Evolutionary conservation across 495 filamentous ascomycete genomes (phyloP), one percentile per base, ranked within the genome.

Genomic region (Pyrenula massariospora): DNA sequence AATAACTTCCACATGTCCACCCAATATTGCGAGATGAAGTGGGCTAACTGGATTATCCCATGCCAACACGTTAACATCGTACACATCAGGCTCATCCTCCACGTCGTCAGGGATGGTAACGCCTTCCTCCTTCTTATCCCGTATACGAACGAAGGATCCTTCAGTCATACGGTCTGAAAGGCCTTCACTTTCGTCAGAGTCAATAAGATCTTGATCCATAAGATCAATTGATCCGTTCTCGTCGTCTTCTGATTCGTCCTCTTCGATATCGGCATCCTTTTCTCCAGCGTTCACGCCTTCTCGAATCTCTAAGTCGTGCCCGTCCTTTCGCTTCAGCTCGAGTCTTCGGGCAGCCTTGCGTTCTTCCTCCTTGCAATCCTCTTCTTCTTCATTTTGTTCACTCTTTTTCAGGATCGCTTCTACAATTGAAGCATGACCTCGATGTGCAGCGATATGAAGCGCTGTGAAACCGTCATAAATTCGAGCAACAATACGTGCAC

Each of bases 401-500:
- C 88, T 91, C 68, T 81, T 86, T 10, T 79, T 68, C 56, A 92
- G 71, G 3, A 94, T 72, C 20, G 84, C 79, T 54, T 74, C 78
- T 56, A 92, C 70, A 25, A 92, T 90, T 24, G 85, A 83, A 12
- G 73, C 67, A 59, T 79, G 69, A 0, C 89, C 89, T 11, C 84
- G 75, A 8, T 77, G 76, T 48, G 86, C 84, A 10, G 89, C 89
- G 25, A 92, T 73, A 66, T 92, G 89, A 47, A 94, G 71, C 8
- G 89, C 85, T 0, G 87, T 91, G 48, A 81, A 72, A 5, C 89
- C 89, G 71, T 94, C 89, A 1, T 82, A 86, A 49, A 91, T 66
- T 48, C 89, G 78, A 47, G 86, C 74, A 25, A 85, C 74, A 5
- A 94, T 68, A 50, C 87, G 78, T 20, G 89, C 89, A 1, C 85